Conservation (phyloP, 2,329 filamentous ascomycete species). For the Ophiostoma piceae region DNA sequence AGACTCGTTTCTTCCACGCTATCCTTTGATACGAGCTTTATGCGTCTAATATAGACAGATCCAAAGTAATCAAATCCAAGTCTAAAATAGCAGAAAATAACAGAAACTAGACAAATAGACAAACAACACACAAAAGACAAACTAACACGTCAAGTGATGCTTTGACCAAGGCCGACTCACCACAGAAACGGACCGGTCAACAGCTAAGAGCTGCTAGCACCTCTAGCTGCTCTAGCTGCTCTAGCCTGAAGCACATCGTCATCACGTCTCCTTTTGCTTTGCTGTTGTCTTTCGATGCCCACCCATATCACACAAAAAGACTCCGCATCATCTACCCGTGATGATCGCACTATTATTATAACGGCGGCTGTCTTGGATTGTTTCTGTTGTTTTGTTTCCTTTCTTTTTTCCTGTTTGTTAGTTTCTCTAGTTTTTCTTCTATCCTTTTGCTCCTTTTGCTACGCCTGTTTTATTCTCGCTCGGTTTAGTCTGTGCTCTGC, state of each 20-base stretch:
- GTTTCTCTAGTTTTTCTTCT: not conserved
- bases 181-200: not conserved
- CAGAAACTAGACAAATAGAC: no score
- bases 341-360: constrained; percentile 1
- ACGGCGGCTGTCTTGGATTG: not conserved
- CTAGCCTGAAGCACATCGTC: constrained; percentile 9
- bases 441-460: not conserved
- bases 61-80: no score
- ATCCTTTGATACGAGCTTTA: no score
- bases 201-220: not conserved
- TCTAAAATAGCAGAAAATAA: no score
- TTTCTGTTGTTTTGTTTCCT: not conserved
- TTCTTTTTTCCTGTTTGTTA: not conserved
- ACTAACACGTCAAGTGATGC: constrained; percentile 9
- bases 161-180: not conserved
- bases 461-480: not conserved
- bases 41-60: no score
- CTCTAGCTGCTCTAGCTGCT: constrained; percentile 7
- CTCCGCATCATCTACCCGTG: not conserved
- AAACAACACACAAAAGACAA: not conserved
- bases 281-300: not conserved
- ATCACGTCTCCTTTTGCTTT: not conserved
- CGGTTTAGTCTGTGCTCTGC: not conserved
- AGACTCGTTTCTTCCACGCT: no score
- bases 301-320: not conserved